Base-by-base conservation (phyloP, 768 basidiomycete genomes). In the Hericium erinaceus region DNA sequence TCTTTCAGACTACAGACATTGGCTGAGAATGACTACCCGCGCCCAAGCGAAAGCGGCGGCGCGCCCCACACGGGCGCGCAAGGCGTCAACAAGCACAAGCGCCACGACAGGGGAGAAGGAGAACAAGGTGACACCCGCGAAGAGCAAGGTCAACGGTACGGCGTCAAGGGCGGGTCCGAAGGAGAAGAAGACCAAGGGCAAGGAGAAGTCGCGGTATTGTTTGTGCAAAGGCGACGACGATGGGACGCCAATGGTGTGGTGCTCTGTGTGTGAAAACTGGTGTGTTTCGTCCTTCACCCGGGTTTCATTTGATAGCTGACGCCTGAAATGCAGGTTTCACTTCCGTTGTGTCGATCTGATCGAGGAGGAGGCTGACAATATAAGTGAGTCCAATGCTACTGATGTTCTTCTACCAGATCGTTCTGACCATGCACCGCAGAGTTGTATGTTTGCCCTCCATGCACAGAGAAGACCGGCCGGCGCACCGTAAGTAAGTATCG, bases 171-270 rank as follows among this genome's bases (percentile, higher is more conserved):
- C 51, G 20, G 20, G 44, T 20, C n/a, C 44, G 44, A 46, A 46
- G 37, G 56, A 49, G 33, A 56, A 65, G 53, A 54, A 57, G 56
- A 54, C 58, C 15, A 57, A 61, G 54, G 58, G 56, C 52, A 49
- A 57, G 52, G 48, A 57, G 38, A 59, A 63, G 63, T 46, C 60
- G 70, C 1, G 73, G 77, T 65, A 55, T 59, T 91, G 89, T 72
- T 70, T 77, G 3, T 92, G 89, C 68, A 74, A 76, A 24, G 78
- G 77, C 46, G 75, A 76, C 22, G 85, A 91, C 68, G 85, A 89
- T 70, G 89, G 85, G 18, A 77, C 83, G 4, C 88, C 89, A 13
- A 89, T 91, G 88, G 82, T 92, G 39, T 73, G 72, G 39, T 92
- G 89, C 64, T 76, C 79, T 24, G 73, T 77, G 54, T 92, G 89